Conservation (phyloP, 495 filamentous ascomycete species). For the Cladorrhinum samala region DNA sequence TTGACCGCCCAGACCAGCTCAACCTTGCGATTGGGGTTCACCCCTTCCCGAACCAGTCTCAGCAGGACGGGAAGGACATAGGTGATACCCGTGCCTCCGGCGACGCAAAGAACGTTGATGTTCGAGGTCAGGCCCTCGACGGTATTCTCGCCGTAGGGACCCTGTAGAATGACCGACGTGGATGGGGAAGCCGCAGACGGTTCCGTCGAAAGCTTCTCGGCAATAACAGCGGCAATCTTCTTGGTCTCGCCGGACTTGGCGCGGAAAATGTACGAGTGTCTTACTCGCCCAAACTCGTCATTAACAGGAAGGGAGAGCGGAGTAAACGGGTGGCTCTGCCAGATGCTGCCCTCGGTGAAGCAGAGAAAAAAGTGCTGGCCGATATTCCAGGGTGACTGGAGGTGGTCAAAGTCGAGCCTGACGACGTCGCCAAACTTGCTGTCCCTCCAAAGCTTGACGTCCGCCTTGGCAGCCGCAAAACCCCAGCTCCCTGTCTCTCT, state of each 20-base stretch:
- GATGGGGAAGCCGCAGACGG: slow-evolving; percentile 11
- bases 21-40: slow-evolving; percentile 31
- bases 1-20: slow-evolving; percentile 60
- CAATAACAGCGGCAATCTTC: slow-evolving; percentile 24
- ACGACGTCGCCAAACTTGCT: slow-evolving; percentile 47
- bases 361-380: slow-evolving; percentile 64
- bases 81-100: slow-evolving; percentile 60
- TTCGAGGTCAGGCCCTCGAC: slow-evolving; percentile 32
- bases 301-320: slow-evolving; percentile 44
- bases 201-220: slow-evolving; percentile 11
- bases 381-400: slow-evolving; percentile 50
- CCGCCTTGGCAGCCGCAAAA: slow-evolving; percentile 45
- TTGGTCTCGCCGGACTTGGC: slow-evolving; percentile 56
- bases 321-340: slow-evolving; percentile 66
- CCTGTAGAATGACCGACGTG: slow-evolving; percentile 49
- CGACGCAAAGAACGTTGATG: slow-evolving; percentile 54
- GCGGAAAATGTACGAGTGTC: slow-evolving; percentile 58
- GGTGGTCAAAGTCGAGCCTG: slow-evolving; percentile 50
- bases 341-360: slow-evolving; percentile 53
- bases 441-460: slow-evolving; percentile 43
- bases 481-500: slow-evolving; percentile 32
- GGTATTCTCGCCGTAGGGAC: slow-evolving; percentile 53
- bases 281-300: slow-evolving; percentile 23
- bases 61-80: slow-evolving; percentile 55
- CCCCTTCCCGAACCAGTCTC: slow-evolving; percentile 30